Percentiles rank a stretch among this genome's conserved stretches.
Evolutionary conservation across 192 early-diverging fungal species (phyloP).

Genomic region (Backusella luteola): DNA sequence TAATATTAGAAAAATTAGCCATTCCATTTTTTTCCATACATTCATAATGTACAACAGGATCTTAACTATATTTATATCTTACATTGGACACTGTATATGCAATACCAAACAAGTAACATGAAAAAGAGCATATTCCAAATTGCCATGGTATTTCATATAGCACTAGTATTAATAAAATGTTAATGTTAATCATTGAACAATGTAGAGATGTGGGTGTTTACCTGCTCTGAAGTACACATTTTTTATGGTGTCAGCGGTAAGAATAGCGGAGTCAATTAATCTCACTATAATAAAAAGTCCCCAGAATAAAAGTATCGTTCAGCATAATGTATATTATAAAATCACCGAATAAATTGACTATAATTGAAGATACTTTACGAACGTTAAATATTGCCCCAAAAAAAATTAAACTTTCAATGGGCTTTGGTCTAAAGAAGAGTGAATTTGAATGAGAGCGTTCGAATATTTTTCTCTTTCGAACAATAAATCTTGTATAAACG

Average conservation of each 20-base stretch:
- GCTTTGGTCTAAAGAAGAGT: constrained; percentile 19
- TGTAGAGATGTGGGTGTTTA: not conserved
- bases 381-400: constrained; percentile 20
- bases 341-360: not conserved
- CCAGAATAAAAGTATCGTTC: not conserved
- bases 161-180: constrained; percentile 11
- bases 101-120: constrained; percentile 33
- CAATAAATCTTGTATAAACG: constrained; percentile 17
- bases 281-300: constrained; percentile 16
- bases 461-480: constrained; percentile 12
- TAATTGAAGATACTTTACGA: constrained; percentile 16
- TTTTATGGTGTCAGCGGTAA: not conserved
- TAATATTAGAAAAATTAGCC: not conserved
- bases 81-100: constrained; percentile 30
- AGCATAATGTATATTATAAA: not conserved
- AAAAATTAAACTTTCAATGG: constrained; percentile 27
- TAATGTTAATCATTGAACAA: not conserved
- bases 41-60: too few relatives aligned
- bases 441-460: not conserved
- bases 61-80: not conserved
- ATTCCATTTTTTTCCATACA: not conserved
- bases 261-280: constrained; percentile 13
- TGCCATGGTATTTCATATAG: constrained; percentile 34
- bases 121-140: constrained; percentile 27
- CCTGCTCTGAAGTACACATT: constrained; percentile 21